Conservation (phyloP, 2,329 filamentous ascomycete genomes). For the Paecilomyces niveus region DNA sequence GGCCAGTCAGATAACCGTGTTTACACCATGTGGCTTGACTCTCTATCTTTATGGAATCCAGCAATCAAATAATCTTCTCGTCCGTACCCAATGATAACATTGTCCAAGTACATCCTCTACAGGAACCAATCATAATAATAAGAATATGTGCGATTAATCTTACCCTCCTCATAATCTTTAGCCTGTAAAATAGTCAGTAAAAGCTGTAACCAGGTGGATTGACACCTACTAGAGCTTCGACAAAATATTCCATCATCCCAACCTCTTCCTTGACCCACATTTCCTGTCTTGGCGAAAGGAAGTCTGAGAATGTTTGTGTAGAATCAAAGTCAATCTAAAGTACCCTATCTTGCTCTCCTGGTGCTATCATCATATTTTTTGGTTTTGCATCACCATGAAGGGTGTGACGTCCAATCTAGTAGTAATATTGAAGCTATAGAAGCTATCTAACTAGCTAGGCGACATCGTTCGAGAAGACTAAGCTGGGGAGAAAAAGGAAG, state of each 20-base stretch:
- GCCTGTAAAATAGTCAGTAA: neutral
- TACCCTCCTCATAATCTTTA: slow-evolving; percentile 2
- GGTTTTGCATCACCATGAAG: slow-evolving; percentile 13
- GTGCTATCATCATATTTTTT: slow-evolving; percentile 10
- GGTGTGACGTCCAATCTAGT: too few relatives aligned
- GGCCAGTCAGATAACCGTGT: too few relatives aligned
- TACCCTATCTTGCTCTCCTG: neutral
- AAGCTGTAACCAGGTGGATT: neutral
- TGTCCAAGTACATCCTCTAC: too few relatives aligned
- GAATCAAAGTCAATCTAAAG: slow-evolving; percentile 1
- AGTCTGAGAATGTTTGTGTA: neutral
- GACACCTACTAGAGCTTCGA: neutral
- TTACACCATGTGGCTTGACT: too few relatives aligned
- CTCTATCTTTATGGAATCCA: too few relatives aligned
- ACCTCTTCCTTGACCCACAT: neutral
- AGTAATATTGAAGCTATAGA: too few relatives aligned
- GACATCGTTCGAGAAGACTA: too few relatives aligned
- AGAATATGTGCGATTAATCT: neutral
- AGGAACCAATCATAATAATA: neutral
- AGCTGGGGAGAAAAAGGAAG: too few relatives aligned
- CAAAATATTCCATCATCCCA: neutral
- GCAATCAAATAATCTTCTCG: too few relatives aligned
- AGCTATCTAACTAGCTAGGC: too few relatives aligned
- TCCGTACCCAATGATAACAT: too few relatives aligned
- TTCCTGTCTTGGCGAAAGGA: neutral